Conservation (phyloP, 352 stramenopile species). For the Phytopythium litorale region DNA sequence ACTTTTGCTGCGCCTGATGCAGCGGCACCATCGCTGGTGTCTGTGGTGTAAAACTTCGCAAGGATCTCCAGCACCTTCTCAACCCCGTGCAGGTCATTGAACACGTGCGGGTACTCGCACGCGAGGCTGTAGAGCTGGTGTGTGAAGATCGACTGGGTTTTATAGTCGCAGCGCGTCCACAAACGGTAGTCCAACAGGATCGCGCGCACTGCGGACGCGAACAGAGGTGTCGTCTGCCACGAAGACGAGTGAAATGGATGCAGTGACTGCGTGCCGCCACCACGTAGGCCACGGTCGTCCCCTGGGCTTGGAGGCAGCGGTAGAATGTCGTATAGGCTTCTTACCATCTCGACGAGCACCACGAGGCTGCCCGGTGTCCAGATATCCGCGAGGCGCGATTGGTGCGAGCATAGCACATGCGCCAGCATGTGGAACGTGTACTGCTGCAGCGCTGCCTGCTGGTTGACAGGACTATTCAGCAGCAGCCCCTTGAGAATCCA, state of each 20-base stretch:
- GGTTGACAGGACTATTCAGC: constrained; percentile 43
- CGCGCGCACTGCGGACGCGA: constrained; percentile 58
- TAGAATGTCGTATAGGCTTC: constrained; percentile 49
- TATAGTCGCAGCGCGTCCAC: constrained; percentile 59
- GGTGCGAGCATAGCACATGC: constrained; percentile 54
- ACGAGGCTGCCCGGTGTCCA: constrained; percentile 70
- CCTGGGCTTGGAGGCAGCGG: constrained; percentile 18
- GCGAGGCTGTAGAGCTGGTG: constrained; percentile 75
- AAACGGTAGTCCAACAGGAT: constrained; percentile 68
- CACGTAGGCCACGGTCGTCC: constrained; percentile 8
- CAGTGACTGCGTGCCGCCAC: constrained; percentile 12
- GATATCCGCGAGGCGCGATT: constrained; percentile 24
- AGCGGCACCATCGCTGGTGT: neutral
- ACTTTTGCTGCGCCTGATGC: neutral
- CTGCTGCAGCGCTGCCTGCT: constrained; percentile 48
- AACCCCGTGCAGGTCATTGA: constrained; percentile 64
- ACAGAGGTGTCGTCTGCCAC: constrained; percentile 73
- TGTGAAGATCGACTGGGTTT: constrained; percentile 79
- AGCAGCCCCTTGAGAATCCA: constrained; percentile 70
- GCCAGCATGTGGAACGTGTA: constrained; percentile 68
- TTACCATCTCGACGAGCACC: constrained; percentile 62
- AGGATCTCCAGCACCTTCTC: constrained; percentile 66
- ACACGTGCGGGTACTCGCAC: constrained; percentile 56
- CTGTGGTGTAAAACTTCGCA: constrained; percentile 38
- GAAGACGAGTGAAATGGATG: constrained; percentile 62